Conservation (phyloP, 2,329 filamentous ascomycete species). For the Xenoacremonium recifei region DNA sequence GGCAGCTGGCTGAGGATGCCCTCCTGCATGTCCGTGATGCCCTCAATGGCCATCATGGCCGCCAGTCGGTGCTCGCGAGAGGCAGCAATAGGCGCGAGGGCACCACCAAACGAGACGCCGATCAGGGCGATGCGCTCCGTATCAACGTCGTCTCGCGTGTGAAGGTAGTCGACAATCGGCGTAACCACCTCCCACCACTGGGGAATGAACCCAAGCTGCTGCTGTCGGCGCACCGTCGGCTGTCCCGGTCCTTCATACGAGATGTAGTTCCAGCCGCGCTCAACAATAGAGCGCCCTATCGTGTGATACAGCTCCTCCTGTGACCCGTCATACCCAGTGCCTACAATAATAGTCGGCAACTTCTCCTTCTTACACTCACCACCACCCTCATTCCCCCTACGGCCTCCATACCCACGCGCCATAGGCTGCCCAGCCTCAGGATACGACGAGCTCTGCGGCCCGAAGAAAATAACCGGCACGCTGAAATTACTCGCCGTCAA, state of each 20-base stretch:
- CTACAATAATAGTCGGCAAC: constrained; percentile 38
- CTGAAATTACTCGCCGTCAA: constrained; percentile 30
- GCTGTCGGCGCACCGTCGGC: constrained; percentile 36
- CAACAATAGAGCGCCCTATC: constrained; percentile 30
- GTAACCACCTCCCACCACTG: constrained; percentile 42
- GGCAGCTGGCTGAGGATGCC: constrained; percentile 3
- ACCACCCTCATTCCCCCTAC: background rate
- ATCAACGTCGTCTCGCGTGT: constrained; percentile 28
- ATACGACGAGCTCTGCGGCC: constrained; percentile 3
- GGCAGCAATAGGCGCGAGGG: constrained; percentile 16
- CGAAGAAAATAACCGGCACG: constrained; percentile 33
- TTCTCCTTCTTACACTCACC: background rate
- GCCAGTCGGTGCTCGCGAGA: constrained; percentile 11
- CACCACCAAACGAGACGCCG: constrained; percentile 43
- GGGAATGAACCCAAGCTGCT: constrained; percentile 41
- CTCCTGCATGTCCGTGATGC: constrained; percentile 6
- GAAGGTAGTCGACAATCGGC: constrained; percentile 38
- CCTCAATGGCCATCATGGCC: constrained; percentile 10
- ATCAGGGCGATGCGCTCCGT: constrained; percentile 32
- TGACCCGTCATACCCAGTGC: constrained; percentile 39
- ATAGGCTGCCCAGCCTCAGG: background rate
- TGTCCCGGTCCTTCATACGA: constrained; percentile 48
- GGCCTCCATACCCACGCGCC: background rate
- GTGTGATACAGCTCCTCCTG: constrained; percentile 43
- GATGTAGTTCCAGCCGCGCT: constrained; percentile 41